Conservation (phyloP, 352 stramenopile genomes). For the Pythium aquatile region DNA sequence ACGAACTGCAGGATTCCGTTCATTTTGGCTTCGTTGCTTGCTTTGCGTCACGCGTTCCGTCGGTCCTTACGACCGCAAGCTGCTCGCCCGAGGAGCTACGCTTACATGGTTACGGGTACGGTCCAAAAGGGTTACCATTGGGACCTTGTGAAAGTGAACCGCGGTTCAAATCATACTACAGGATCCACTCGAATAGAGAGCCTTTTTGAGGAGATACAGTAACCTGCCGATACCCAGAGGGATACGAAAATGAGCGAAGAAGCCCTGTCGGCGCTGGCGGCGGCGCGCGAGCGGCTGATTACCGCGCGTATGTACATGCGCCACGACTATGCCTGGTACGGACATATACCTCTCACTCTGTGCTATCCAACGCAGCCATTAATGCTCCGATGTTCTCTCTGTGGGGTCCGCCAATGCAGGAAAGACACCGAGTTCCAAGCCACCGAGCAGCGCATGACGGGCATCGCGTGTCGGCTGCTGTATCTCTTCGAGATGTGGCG, state of each 20-base stretch:
- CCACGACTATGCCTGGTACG: constrained; percentile 84
- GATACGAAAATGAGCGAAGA: constrained; percentile 5
- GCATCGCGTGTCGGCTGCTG: constrained; percentile 64
- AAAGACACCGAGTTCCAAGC: constrained; percentile 63
- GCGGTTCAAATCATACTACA: background rate
- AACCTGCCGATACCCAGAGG: background rate
- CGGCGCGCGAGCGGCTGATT: constrained; percentile 49
- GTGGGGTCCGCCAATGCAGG: constrained; percentile 27
- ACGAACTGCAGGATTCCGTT: constrained; percentile 75
- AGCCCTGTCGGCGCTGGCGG: constrained; percentile 14
- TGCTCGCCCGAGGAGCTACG: background rate
- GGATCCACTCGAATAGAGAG: background rate
- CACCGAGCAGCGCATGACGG: constrained; percentile 47
- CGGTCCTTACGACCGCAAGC: constrained; percentile 1
- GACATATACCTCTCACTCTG: constrained; percentile 8
- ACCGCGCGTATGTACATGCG: constrained; percentile 67
- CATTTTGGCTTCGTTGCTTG: constrained; percentile 33
- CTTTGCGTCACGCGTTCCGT: constrained; percentile 12
- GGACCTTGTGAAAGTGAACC: background rate
- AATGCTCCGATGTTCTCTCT: background rate
- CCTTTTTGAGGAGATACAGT: background rate
- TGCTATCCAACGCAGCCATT: background rate
- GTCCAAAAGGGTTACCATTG: background rate
- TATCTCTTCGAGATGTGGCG: constrained; percentile 64
- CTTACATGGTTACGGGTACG: constrained; percentile 3